phyloP scores from a whole-genome alignment of 768 basidiomycete genomes.

The Tricholoma furcatifolium region DNA sequence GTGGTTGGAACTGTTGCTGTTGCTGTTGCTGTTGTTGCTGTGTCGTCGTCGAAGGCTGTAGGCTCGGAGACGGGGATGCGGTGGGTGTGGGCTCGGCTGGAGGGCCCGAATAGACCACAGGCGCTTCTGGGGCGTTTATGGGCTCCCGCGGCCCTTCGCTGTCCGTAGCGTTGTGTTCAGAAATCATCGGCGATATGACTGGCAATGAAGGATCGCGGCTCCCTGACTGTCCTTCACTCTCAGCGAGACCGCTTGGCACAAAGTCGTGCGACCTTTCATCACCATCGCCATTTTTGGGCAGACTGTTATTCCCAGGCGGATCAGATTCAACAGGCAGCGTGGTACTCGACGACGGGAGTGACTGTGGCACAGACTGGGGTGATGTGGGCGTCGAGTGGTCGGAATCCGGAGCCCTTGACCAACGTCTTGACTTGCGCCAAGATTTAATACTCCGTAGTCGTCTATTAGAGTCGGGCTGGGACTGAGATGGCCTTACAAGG shows the following conservation, averaged over 20 bases:
- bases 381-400: not conserved
- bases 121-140: not conserved
- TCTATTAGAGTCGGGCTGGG: constrained; percentile 14
- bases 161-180: not conserved
- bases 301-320: not conserved
- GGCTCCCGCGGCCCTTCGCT: not conserved
- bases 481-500: constrained; percentile 25
- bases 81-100: not conserved
- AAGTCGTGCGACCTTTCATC: not conserved
- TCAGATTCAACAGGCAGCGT: not conserved
- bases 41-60: not conserved
- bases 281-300: not conserved
- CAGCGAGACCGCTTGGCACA: not conserved
- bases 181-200: not conserved
- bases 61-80: not conserved
- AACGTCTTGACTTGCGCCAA: constrained; percentile 5
- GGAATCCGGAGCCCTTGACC: constrained; percentile 7
- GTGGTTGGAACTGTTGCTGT: constrained; percentile 55
- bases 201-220: constrained; percentile 2
- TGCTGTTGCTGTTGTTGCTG: not conserved
- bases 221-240: not conserved
- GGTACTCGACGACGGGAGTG: not conserved
- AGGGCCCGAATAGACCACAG: not conserved
- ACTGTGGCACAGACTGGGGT: not conserved
- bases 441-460: constrained; percentile 1